Conservation (phyloP, 2,329 filamentous ascomycete genomes). For the Hymenotorrendiella dingleyae region DNA sequence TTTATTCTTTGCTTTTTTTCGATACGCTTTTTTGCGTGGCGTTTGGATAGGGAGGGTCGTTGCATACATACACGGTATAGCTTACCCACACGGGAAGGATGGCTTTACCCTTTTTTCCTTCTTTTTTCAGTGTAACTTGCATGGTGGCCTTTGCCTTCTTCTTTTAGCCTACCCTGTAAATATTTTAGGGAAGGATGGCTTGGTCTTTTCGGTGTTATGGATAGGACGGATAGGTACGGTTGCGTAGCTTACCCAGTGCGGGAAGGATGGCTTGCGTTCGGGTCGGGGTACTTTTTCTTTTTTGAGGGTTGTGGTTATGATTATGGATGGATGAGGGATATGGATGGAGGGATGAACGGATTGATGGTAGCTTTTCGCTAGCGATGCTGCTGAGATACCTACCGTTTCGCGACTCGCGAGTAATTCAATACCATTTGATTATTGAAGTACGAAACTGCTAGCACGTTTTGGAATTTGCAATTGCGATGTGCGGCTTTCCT, state of each 20-base stretch:
- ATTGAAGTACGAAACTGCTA: no score
- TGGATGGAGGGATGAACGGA: no score
- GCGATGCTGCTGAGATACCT: no score
- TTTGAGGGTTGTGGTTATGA: no score
- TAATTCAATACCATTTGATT: no score
- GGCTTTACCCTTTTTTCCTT: constrained; percentile 13
- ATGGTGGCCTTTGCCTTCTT: not conserved
- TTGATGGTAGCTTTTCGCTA: no score
- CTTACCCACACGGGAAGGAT: constrained; percentile 23
- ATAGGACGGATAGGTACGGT: not conserved
- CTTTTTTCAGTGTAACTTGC: not conserved
- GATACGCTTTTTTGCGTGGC: constrained; percentile 10
- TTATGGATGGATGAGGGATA: no score
- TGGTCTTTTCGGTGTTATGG: constrained; percentile 6
- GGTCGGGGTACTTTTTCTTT: not conserved
- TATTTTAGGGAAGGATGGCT: constrained; percentile 25
- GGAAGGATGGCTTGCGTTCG: constrained; percentile 21
- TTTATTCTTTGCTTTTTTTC: constrained; percentile 5
- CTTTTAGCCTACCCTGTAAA: constrained; percentile 21
- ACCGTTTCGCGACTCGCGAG: no score
- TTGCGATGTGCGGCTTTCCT: no score
- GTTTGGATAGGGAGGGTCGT: constrained; percentile 7
- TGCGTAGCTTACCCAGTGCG: constrained; percentile 22
- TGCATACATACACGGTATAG: constrained; percentile 15
- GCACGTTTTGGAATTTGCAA: no score